A percentile compares a stretch with the other conserved stretches of the same genome.
phyloP scores from a whole-genome alignment of 345 rosid genomes.

The Lumnitzera racemosa region DNA sequence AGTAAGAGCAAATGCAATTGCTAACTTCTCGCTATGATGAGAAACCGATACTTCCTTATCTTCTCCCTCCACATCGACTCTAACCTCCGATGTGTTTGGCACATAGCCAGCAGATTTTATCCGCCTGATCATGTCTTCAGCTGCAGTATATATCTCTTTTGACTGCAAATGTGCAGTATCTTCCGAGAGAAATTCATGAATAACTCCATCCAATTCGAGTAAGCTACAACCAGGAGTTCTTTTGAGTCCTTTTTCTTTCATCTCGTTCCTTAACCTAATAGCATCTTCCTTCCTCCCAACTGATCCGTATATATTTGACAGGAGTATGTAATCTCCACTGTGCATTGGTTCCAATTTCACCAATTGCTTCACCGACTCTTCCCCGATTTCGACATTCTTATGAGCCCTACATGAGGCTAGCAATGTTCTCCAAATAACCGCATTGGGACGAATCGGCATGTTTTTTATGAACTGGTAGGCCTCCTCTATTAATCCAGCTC shows the following conservation, averaged over 20 bases:
- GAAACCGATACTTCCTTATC: slow-evolving; percentile 33
- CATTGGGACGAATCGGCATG: slow-evolving; percentile 35
- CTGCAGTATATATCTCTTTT: slow-evolving; percentile 14
- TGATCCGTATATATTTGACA: slow-evolving; percentile 30
- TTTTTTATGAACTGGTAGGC: slow-evolving; percentile 32
- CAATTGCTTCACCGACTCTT: slow-evolving; percentile 21
- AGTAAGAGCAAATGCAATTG: slow-evolving; percentile 32
- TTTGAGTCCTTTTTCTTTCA: slow-evolving; percentile 28
- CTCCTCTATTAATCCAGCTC: slow-evolving; percentile 34
- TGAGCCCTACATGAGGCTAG: slow-evolving; percentile 40
- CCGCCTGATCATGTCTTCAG: slow-evolving; percentile 18
- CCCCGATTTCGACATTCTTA: slow-evolving; percentile 24
- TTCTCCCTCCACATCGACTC: slow-evolving; percentile 32
- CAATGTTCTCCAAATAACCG: slow-evolving; percentile 38
- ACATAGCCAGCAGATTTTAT: slow-evolving; percentile 28
- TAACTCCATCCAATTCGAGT: slow-evolving; percentile 19
- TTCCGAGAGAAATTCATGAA: slow-evolving; percentile 24
- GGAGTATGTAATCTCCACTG: slow-evolving; percentile 33
- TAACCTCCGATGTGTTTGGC: slow-evolving; percentile 21
- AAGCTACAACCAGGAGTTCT: slow-evolving; percentile 29
- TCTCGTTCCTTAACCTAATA: slow-evolving; percentile 20
- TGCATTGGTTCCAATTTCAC: slow-evolving; percentile 27
- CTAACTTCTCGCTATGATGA: slow-evolving; percentile 41
- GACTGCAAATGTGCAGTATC: slow-evolving; percentile 9
- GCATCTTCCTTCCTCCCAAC: slow-evolving; percentile 30